These are phyloP conservation scores for Penicillium rolfsii DNA, from an alignment of 2,329 filamentous ascomycete species.

Conservation along the genomic window DNA sequence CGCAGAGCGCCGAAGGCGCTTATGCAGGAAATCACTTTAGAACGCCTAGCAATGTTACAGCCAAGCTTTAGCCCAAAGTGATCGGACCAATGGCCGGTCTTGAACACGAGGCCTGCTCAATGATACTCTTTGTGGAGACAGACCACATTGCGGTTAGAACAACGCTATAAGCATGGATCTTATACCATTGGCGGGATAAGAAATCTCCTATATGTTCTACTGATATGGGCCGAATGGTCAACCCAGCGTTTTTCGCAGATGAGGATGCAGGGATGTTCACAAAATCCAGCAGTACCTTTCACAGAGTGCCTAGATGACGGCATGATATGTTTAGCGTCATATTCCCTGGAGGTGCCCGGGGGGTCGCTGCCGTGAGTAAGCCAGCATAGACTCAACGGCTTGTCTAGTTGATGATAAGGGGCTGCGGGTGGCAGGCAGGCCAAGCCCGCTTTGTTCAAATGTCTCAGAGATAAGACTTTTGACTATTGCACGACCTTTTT, in stretches of 20 bases:
- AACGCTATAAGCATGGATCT: constrained; percentile 1
- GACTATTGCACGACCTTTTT: neutral
- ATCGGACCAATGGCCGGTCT: constrained; percentile 15
- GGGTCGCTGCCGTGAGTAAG: neutral
- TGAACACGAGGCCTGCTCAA: constrained; percentile 4
- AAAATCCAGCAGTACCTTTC: neutral
- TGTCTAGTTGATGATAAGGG: neutral
- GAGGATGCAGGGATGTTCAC: constrained; percentile 4
- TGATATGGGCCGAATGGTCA: neutral
- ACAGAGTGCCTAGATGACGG: neutral
- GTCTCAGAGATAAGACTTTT: constrained; percentile 21
- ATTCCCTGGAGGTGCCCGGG: neutral
- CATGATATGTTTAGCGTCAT: neutral
- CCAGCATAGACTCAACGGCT: neutral
- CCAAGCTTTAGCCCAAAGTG: constrained; percentile 15
- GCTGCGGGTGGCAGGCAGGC: constrained; percentile 5
- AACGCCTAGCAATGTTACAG: constrained; percentile 15
- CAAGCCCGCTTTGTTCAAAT: constrained; percentile 6
- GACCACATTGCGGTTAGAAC: constrained; percentile 4
- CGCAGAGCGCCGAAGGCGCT: constrained; percentile 21
- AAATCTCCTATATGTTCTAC: constrained; percentile 12
- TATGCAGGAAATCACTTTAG: constrained; percentile 25
- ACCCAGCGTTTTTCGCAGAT: neutral
- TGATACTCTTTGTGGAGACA: constrained; percentile 12
- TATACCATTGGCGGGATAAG: constrained; percentile 21